Base-by-base conservation (phyloP, 441 rosid species). In the Flueggea neowawraea region DNA sequence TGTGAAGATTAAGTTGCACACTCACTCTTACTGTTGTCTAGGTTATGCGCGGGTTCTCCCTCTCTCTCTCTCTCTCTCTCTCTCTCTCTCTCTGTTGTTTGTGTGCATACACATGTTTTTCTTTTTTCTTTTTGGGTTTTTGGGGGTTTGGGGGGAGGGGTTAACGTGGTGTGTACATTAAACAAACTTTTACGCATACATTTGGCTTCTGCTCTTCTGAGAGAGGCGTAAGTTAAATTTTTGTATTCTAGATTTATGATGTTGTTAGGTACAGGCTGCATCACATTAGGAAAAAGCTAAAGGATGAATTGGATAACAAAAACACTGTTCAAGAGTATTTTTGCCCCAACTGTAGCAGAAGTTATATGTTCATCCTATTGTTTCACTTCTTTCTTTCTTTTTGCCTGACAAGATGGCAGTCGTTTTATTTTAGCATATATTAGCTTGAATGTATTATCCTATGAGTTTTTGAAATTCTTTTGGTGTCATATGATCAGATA, bases 11-110 rank as follows among this genome's bases (percentile, higher is more conserved):
- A 95, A 91, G 81, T 63, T 84, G 68, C 98, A 91, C 65, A 88
- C 96, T 4, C 98, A 89, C 75, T 88, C 98, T 8, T 95, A 95
- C 66, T 91, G 97, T 74, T 89, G 98, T 79, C 80, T 95, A 49
- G 96, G 91, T 77, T 95, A 95, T 85, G 77, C 87, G 41, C 96
- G 87, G 86, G 99, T 89, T 57, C 31, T 57, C 66, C 69, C 31
- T 47, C 31, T 56, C 47, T 52, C 17, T n/a, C n/a, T n/a, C n/a
- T n/a, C n/a, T n/a, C n/a, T n/a, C n/a, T n/a, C n/a, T n/a, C n/a
- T n/a, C n/a, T n/a, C n/a, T n/a, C n/a, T n/a, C n/a, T 54, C 51
- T 68, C 31, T 28, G 13, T 33, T 65, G n/a, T 16, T 31, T n/a
- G n/a, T 54, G 13, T 58, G 14, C 50, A 28, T 15, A 51, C 10